Conservation (phyloP, 192 early-diverging fungal genomes). For the Rhizophagus sp. region DNA sequence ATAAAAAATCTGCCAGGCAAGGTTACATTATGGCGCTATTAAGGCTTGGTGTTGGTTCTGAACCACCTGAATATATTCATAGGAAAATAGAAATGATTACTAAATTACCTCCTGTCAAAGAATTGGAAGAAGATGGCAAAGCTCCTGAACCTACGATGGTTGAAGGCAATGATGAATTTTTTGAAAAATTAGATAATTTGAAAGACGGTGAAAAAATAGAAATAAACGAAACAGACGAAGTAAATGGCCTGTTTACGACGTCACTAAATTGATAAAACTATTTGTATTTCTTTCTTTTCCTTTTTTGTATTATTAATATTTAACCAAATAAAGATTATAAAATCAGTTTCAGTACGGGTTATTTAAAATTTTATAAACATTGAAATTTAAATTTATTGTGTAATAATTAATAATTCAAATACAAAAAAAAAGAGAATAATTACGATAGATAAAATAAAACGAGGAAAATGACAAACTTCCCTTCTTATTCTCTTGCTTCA, state of each 20-base stretch:
- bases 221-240: background rate
- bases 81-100: background rate
- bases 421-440: no score
- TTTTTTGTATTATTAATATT: background rate
- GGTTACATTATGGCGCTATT: slow-evolving; percentile 64
- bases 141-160: background rate
- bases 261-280: background rate
- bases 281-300: no score
- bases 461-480: no score
- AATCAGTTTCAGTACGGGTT: no score
- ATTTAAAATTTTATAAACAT: no score
- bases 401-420: no score
- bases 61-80: background rate
- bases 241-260: background rate
- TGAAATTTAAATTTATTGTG: no score
- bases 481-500: background rate
- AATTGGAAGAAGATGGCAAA: background rate
- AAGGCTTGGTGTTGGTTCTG: slow-evolving; percentile 54
- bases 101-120: background rate
- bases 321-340: background rate
- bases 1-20: slow-evolving; percentile 52
- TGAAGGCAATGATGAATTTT: background rate
- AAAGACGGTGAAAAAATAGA: background rate
- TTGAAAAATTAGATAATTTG: background rate
- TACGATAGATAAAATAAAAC: no score